Evolutionary conservation across 208 protist species (phyloP).

Genomic region (Endotrypanum monterogeii): DNA sequence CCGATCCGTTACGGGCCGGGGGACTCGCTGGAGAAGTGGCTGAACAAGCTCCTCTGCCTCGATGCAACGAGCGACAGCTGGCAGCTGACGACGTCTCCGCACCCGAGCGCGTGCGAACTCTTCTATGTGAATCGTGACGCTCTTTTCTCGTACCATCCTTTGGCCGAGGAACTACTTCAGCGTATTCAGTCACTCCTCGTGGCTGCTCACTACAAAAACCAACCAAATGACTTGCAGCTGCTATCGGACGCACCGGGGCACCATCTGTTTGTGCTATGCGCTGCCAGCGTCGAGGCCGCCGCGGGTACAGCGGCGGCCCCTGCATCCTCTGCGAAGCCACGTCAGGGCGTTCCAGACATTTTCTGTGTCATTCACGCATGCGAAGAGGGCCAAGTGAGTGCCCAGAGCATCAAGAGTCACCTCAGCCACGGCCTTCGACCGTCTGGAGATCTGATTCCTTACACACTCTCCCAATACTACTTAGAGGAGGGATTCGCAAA

Average conservation of each 20-base stretch:
- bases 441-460: constrained; percentile 99
- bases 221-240: constrained; percentile 99
- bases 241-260: constrained; percentile 99
- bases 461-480: constrained; percentile 97
- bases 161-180: constrained; percentile 94
- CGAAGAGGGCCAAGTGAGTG: constrained; percentile 96
- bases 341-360: constrained; percentile 93
- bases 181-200: constrained; percentile 96
- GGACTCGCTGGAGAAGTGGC: constrained; percentile 98
- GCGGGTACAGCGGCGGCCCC: constrained; percentile 42
- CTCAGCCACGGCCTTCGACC: constrained; percentile 91
- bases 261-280: constrained; percentile 98
- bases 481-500: constrained; percentile 95
- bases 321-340: constrained; percentile 25
- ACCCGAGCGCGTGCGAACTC: constrained; percentile 97
- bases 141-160: constrained; percentile 98
- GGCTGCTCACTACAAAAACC: constrained; percentile 99
- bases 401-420: constrained; percentile 81
- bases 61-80: constrained; percentile 86
- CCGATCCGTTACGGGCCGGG: constrained; percentile 97
- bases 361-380: constrained; percentile 97
- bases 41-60: constrained; percentile 99
- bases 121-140: constrained; percentile 98
- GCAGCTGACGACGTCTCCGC: constrained; percentile 69
- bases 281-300: constrained; percentile 43